A percentile compares a stretch with the other conserved stretches of the same genome.
phyloP scores from a whole-genome alignment of 2,329 filamentous ascomycete genomes.

The Clarireedia paspali region DNA sequence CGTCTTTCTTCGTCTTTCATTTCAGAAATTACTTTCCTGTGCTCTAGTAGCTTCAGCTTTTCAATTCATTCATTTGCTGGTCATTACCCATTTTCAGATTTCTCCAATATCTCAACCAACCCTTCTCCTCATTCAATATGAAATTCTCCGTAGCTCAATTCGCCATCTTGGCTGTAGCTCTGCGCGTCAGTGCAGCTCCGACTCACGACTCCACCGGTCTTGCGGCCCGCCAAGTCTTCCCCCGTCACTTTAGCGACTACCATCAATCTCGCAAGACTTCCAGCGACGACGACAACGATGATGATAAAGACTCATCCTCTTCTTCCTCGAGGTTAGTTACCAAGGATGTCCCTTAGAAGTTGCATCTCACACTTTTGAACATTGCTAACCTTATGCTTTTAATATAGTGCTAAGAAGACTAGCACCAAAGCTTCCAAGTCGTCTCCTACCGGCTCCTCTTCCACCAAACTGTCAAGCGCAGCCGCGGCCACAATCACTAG shows the following conservation, averaged over 20 bases:
- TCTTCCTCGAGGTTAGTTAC: background rate
- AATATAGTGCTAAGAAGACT: background rate
- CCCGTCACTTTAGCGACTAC: background rate
- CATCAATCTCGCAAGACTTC: background rate
- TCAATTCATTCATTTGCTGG: background rate
- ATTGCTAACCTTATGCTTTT: background rate
- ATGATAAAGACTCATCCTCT: background rate
- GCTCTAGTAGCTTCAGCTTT: background rate
- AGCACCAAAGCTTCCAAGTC: background rate
- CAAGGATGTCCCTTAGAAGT: background rate
- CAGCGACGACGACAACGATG: background rate
- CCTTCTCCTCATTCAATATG: background rate
- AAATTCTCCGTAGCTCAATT: constrained; percentile 1
- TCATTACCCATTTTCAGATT: background rate
- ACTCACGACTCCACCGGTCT: background rate
- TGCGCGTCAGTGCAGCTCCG: background rate
- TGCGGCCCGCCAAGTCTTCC: background rate
- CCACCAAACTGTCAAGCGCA: background rate
- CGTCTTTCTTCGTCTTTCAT: background rate
- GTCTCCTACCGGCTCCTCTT: background rate
- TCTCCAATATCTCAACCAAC: background rate
- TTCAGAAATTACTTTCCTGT: background rate
- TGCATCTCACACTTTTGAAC: background rate
- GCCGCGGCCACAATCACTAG: background rate
- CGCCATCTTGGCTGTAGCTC: background rate